A percentile compares a stretch with the other conserved stretches of the same genome.
Conservation (phyloP, 352 stramenopile species). For the Pythium grandisporangium region DNA sequence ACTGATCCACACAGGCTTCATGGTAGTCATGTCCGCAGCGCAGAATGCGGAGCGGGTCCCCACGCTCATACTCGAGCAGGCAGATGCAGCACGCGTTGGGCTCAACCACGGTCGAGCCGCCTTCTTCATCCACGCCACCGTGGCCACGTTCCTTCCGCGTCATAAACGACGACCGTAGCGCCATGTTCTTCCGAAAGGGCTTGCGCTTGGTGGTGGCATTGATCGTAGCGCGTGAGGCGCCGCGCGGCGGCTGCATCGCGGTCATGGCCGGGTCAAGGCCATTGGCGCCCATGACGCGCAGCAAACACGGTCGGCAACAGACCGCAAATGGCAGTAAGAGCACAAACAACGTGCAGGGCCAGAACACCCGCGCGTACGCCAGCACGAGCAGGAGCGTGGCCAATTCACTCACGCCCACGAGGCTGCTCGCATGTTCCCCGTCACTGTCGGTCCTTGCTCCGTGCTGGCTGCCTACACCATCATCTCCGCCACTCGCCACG, state of each 20-base stretch:
- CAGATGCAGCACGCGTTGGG: conserved; percentile 12
- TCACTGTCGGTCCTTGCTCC: no score
- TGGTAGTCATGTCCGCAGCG: conserved; percentile 14
- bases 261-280: conserved; percentile 1
- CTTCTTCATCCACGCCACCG: background rate
- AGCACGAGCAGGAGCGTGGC: conserved; percentile 6
- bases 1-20: conserved; percentile 13
- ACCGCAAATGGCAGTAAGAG: conserved; percentile 7
- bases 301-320: conserved; percentile 11
- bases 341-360: conserved; percentile 12
- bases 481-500: background rate
- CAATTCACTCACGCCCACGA: conserved; percentile 8
- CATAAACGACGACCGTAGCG: background rate
- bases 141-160: no score
- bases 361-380: conserved; percentile 14
- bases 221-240: conserved; percentile 8
- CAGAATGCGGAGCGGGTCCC: conserved; percentile 8
- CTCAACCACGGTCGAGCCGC: conserved; percentile 3
- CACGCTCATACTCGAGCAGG: conserved; percentile 12
- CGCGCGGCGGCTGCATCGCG: background rate
- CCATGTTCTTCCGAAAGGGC: conserved; percentile 4
- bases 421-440: no score
- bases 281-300: conserved; percentile 4
- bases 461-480: no score
- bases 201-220: conserved; percentile 5